phyloP scores from a whole-genome alignment of 805 yeast species.

The Sugiyamaella qingdaonensis region DNA sequence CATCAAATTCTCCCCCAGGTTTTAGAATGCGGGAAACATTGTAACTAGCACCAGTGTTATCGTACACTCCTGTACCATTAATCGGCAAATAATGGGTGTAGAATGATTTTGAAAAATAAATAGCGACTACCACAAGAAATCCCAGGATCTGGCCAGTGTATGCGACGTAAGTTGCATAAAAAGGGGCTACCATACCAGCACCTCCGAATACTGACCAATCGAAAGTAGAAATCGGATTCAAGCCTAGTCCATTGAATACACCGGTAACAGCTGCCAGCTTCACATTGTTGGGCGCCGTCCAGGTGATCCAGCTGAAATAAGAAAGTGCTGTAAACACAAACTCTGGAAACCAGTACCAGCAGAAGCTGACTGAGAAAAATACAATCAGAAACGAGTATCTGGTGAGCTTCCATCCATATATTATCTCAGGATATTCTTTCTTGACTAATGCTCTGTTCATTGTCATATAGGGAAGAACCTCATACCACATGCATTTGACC shows the following conservation, averaged over 20 bases:
- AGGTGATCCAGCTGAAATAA: slow-evolving; percentile 58
- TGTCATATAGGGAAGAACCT: slow-evolving; percentile 47
- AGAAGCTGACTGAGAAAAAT: slow-evolving; percentile 40
- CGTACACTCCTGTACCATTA: slow-evolving; percentile 48
- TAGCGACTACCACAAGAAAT: slow-evolving; percentile 42
- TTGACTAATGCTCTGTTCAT: slow-evolving; percentile 43
- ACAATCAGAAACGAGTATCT: slow-evolving; percentile 47
- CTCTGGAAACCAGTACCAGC: slow-evolving; percentile 66
- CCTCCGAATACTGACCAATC: slow-evolving; percentile 45
- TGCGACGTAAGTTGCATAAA: slow-evolving; percentile 35
- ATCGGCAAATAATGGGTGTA: slow-evolving; percentile 59
- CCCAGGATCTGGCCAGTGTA: slow-evolving; percentile 41
- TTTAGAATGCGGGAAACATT: slow-evolving; percentile 1
- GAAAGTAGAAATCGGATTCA: slow-evolving; percentile 51
- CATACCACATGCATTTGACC: slow-evolving; percentile 51
- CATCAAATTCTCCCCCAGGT: slow-evolving; percentile 26
- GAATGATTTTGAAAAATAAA: slow-evolving; percentile 54
- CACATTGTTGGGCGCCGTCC: slow-evolving; percentile 52
- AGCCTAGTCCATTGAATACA: slow-evolving; percentile 43
- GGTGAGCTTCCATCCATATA: slow-evolving; percentile 58
- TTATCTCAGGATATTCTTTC: slow-evolving; percentile 40
- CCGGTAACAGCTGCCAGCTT: slow-evolving; percentile 50
- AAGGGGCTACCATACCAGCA: slow-evolving; percentile 40
- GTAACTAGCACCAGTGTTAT: slow-evolving; percentile 35
- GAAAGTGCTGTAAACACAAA: slow-evolving; percentile 57